Evolutionary conservation across 1,284 basidiomycete species (phyloP), one percentile per base, ranked within the genome.

Genomic region (Xerocomus amazonicus): DNA sequence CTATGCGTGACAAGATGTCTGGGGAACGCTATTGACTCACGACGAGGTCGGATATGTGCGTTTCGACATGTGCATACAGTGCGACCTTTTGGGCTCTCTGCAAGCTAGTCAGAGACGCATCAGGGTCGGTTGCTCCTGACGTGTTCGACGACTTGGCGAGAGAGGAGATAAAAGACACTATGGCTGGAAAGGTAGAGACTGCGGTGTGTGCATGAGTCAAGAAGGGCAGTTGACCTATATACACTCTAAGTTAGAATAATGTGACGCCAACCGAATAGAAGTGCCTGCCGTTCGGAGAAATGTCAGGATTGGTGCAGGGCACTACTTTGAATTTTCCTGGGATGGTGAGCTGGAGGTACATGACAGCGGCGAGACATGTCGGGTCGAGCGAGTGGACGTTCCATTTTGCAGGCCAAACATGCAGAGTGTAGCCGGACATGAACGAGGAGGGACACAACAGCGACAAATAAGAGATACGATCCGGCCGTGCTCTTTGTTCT

Each of bases 401-500:
- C 78, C 80, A 87, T 60, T 75, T 68, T 3, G 73, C 72, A 4
- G 88, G 86, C 84, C 86, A 90, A 51, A 89, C 69, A 62, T 89
- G 72, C 13, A 91, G 68, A 6, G 57, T 52, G 50, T 63, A 65
- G 17, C 55, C 28, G 35, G 45, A 42, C 33, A 64, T 53, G 26
- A 56, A 56, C 67, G 63, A 57, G 38, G 26, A 29, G 12, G 36
- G 9, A 51, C 50, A 40, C 34, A 61, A 60, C 38, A 63, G n/a
- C 1, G n/a, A 32, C 55, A 66, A 56, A 55, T n/a, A 35, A 6
- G 10, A 5, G 3, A 8, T 29, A 14, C 6, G n/a, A n/a, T n/a
- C n/a, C n/a, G n/a, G n/a, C n/a, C n/a, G n/a, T n/a, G n/a, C 4
- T 23, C 19, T 23, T 23, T 23, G 19, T 23, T 14, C 9, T 9